Evolutionary conservation across 75 land plant species (phyloP), one percentile per base, ranked within the genome.

Genomic region (Gnetum montanum): DNA sequence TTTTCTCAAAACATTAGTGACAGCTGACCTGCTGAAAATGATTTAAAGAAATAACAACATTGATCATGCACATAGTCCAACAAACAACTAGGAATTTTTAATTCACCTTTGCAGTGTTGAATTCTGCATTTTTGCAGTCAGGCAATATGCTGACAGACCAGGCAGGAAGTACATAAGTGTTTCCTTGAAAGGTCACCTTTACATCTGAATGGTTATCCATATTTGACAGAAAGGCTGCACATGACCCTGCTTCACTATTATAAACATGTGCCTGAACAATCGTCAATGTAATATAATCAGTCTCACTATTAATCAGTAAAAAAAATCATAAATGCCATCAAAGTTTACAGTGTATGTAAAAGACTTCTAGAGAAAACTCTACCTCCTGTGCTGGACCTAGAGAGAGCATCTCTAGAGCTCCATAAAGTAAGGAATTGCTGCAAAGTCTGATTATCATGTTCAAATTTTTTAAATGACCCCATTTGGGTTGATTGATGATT

Each of bases 141-240:
- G 99, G 92, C 55, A 95, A 69, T 45, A 95, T 86, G 44, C 88
- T 95, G 43, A 95, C 99, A 27, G 99, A 90, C 99, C 99, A 95
- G 23, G 97, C 88, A 43, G 99, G 99, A 45, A 95, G 62, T 40
- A 47, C 46, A 68, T 74, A 95, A 7, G 53, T 16, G 69, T 67
- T 61, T 16, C 72, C 78, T 43, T 37, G 62, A 43, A 90, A 82
- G 36, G 63, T 72, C 22, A 95, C 97, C 7, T 51, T 52, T 15
- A 62, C 83, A 63, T 70, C 54, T 29, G 70, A 67, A 16, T 60
- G 66, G 31, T 63, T 72, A 69, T 95, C 97, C 54, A 76, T 80
- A 60, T 95, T 95, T 49, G 97, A 96, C 59, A 95, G 82, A 78
- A 95, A 95, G 31, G 92, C 96, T 33, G 96, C 76, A 68, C 99